Conservation (phyloP, 768 basidiomycete species). For the Tylopilus felleus region DNA sequence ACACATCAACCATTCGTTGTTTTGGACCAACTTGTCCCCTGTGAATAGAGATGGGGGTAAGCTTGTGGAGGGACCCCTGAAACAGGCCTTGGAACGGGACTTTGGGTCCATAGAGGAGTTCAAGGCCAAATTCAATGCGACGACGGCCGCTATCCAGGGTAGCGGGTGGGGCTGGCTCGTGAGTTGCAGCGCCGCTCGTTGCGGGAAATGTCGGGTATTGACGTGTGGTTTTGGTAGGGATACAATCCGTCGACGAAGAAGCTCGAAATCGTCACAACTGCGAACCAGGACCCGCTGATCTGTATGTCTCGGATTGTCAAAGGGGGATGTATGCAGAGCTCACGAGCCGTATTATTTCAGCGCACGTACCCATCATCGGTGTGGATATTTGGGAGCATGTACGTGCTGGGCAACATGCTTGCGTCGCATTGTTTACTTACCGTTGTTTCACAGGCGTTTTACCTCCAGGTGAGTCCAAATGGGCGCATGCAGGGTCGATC, state of each 20-base stretch:
- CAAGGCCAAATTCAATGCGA: conserved; percentile 82
- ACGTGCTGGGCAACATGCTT: conserved; percentile 30
- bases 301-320: conserved; percentile 34
- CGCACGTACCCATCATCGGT: conserved; percentile 87
- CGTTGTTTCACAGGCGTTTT: conserved; percentile 54
- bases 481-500: not conserved
- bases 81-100: conserved; percentile 69
- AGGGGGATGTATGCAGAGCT: not conserved
- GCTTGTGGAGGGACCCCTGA: conserved; percentile 63
- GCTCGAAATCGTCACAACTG: conserved; percentile 88
- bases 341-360: conserved; percentile 34
- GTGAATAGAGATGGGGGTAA: conserved; percentile 57
- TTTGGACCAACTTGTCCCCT: conserved; percentile 98
- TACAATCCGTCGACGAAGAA: conserved; percentile 62
- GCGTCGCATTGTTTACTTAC: not conserved
- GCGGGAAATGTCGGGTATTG: not conserved
- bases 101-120: conserved; percentile 88
- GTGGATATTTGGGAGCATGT: conserved; percentile 98
- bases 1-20: conserved; percentile 93
- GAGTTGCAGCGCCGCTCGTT: conserved; percentile 19
- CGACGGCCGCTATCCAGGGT: conserved; percentile 90
- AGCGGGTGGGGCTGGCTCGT: conserved; percentile 99
- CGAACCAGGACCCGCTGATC: conserved; percentile 94
- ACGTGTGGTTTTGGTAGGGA: conserved; percentile 43
- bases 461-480: conserved; percentile 34